Base-by-base conservation (phyloP, 306 rosid genomes). In the Amphicarpaea edgeworthii region DNA sequence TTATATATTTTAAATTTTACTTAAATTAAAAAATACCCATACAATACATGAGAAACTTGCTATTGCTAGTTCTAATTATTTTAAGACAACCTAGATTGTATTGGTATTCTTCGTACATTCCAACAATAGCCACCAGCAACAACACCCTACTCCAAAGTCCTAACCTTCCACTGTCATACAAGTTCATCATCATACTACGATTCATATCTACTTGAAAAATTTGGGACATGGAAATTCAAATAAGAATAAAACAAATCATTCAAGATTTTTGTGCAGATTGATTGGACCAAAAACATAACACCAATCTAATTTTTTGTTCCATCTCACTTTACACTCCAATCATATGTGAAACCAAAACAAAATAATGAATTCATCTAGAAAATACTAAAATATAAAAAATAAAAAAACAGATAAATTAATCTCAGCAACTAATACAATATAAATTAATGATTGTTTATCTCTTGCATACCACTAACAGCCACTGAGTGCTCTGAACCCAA, bases 401-500 rank as follows among this genome's bases (percentile, higher is more conserved):
- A 3, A 26, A 21, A 62, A 51, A 10, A 43, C 37, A 72, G 64
- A 77, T 9, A 54, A 69, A 69, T 24, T 7, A 34, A 34, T 47
- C 45, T 61, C 70, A 34, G 45, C 26, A 54, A 75, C 57, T 20
- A 63, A 55, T 28, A 26, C 59, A 71, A 60, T 23, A 47, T 12
- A 41, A 69, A 60, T 43, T 63, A 38, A 49, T 42, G 64, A 78
- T 30, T 54, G 59, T 20, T 24, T 68, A 43, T 43, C 63, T 24
- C 51, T 64, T 82, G 71, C 79, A 81, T 86, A 94, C 98, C 97
- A 79, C 90, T 81, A 73, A 94, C 71, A 82, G 95, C 98, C 85
- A 92, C 61, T 1, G 98, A 85, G 80, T 91, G 97, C 78, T 94
- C 95, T 41, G 96, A 90, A 65, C 98, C 98, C 55, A 94, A 82